phyloP scores from a whole-genome alignment of 2,329 filamentous ascomycete genomes.

The Sporothrix schenckii region DNA sequence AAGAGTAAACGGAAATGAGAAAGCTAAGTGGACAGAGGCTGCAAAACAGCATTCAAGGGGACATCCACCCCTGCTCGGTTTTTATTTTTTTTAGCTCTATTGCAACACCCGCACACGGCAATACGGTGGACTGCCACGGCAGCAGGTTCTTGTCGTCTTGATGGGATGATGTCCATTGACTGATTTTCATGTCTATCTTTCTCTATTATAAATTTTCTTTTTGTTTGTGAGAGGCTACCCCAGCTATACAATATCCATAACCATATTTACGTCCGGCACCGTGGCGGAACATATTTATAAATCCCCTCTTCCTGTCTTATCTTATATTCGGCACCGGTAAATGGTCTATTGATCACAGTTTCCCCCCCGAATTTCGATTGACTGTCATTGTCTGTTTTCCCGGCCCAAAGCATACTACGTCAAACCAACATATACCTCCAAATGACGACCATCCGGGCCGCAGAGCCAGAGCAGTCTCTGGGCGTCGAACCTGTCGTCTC shows the following conservation, averaged over 20 bases:
- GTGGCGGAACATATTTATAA: not conserved
- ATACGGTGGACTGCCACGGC: not conserved
- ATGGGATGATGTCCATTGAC: not conserved
- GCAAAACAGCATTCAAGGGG: not conserved
- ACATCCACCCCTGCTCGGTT: not conserved
- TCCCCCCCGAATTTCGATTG: not conserved
- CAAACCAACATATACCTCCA: not conserved
- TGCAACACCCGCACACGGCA: not conserved
- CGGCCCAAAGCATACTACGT: too few species aligned
- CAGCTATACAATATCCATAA: not conserved
- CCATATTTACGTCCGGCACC: not conserved
- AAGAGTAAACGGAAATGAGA: not conserved
- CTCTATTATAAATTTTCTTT: not conserved
- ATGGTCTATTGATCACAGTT: not conserved
- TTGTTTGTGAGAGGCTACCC: not conserved
- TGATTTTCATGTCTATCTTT: not conserved
- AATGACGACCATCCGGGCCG: constrained; percentile 6
- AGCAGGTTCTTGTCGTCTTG: not conserved
- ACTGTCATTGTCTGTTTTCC: not conserved
- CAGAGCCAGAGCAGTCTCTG: constrained; percentile 8
- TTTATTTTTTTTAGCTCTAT: not conserved
- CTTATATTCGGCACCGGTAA: too few species aligned
- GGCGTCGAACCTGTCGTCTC: constrained; percentile 24
- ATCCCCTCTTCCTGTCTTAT: not conserved
- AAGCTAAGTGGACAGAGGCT: not conserved